These are phyloP conservation scores for Clonostachys chloroleuca DNA, from an alignment of 2,329 filamentous ascomycete species.

Conservation along the genomic window DNA sequence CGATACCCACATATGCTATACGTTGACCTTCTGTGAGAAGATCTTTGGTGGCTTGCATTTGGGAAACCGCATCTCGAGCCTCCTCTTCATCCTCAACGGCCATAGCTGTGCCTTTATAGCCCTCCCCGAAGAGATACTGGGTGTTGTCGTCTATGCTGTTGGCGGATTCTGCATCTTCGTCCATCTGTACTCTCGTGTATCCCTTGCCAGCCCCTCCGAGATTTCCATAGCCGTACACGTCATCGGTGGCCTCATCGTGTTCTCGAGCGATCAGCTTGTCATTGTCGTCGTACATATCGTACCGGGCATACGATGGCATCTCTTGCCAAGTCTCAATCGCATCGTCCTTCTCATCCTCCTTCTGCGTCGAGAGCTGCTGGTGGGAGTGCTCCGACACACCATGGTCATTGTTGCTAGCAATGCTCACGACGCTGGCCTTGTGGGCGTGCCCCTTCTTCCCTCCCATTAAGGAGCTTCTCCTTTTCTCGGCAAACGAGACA, in stretches of 20 bases:
- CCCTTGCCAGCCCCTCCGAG: conserved; percentile 90
- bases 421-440: conserved; percentile 1
- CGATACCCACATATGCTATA: conserved; percentile 92
- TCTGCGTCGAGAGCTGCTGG: conserved; percentile 64
- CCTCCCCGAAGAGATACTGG: conserved; percentile 85
- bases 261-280: conserved; percentile 83
- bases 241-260: conserved; percentile 65
- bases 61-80: conserved; percentile 77
- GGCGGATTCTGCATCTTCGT: conserved; percentile 89
- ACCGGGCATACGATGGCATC: conserved; percentile 90
- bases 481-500: no score
- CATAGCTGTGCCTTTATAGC: conserved; percentile 47
- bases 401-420: conserved; percentile 1
- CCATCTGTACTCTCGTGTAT: conserved; percentile 90
- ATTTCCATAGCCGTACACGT: conserved; percentile 65
- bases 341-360: conserved; percentile 43
- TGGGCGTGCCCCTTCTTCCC: neutral
- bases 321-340: conserved; percentile 80
- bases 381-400: conserved; percentile 72
- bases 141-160: conserved; percentile 98
- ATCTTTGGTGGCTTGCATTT: conserved; percentile 94
- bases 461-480: no score
- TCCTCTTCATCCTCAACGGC: conserved; percentile 76
- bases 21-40: conserved; percentile 92
- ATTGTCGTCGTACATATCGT: conserved; percentile 95